Conservation (phyloP, 225 moss, liverwort and hornwort genomes). For the Marchantia paleacea region DNA sequence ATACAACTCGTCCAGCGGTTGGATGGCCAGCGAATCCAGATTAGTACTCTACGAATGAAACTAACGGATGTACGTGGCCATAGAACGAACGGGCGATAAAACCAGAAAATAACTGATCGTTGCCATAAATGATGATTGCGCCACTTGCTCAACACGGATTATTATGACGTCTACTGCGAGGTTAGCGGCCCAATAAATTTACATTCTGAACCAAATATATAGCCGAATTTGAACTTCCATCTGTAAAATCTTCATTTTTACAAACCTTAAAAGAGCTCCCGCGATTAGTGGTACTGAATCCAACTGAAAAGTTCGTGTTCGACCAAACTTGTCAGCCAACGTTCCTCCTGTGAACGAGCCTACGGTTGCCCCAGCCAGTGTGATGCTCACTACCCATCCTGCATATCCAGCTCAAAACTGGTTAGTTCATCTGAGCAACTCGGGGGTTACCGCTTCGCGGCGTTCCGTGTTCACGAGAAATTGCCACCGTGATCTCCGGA, state of each 20-base stretch:
- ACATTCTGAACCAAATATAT: too few species aligned
- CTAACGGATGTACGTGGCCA: neutral
- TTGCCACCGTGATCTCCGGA: neutral
- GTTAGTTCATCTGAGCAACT: neutral
- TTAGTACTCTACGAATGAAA: neutral
- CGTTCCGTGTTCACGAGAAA: neutral
- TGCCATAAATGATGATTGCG: neutral
- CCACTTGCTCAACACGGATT: neutral
- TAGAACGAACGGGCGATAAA: neutral
- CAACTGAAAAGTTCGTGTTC: constrained; percentile 84
- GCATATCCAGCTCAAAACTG: constrained; percentile 3
- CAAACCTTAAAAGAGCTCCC: constrained; percentile 86
- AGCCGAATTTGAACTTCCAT: neutral
- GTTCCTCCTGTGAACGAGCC: constrained; percentile 95
- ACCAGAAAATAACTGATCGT: neutral
- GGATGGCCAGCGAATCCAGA: neutral
- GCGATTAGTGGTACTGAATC: constrained; percentile 77
- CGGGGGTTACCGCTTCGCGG: neutral
- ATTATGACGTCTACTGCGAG: neutral
- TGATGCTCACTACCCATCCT: constrained; percentile 99
- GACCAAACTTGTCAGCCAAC: constrained; percentile 82
- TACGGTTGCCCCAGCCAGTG: constrained; percentile 79
- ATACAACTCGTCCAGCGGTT: neutral
- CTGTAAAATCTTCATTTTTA: neutral
- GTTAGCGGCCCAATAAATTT: neutral